Base-by-base conservation (phyloP, 345 rosid species). In the Camelina neglecta region DNA sequence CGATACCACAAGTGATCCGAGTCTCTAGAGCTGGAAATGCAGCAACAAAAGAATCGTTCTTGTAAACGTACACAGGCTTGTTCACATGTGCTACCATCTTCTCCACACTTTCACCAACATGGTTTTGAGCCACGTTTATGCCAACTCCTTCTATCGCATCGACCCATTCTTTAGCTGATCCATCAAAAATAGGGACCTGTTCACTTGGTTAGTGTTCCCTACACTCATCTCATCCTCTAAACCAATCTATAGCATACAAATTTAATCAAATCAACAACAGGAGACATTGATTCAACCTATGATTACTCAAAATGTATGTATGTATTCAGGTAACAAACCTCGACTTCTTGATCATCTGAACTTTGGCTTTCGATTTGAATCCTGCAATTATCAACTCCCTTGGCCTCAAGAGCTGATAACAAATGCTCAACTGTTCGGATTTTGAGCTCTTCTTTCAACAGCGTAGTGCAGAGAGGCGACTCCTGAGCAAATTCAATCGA, bases 151-250 rank as follows among this genome's bases (percentile, higher is more conserved):
- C 84, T 48, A 94, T 85, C 3, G 84, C 89, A 49, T 87, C 85
- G 33, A 84, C 85, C 98, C 97, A 94, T 41, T 81, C 78, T 69
- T 82, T 79, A 0, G 98, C 97, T 62, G 97, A 94, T 35, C 97
- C 98, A 82, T 94, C 97, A 59, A 89, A 82, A 71, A 91, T 83
- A 18, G 97, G 98, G 79, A 91, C 90, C 97, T 90, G 85, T 60
- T 29, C 71, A 55, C 64, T 78, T 72, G 33, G 44, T 72, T 72
- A 78, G 69, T 67, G 13, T 42, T 68, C 38, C 23, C 18, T 62
- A 13, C 42, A 69, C 7, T n/a, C 64, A 68, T 33, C 68, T 29
- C 68, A 8, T 56, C 20, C 59, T 58, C 59, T 45, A 21, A 31
- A 36, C 2, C 42, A 59, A 35, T 67, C 50, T 39, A 26, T 51